Conservation (phyloP, 495 filamentous ascomycete genomes). For the Daldinia bambusicola region DNA sequence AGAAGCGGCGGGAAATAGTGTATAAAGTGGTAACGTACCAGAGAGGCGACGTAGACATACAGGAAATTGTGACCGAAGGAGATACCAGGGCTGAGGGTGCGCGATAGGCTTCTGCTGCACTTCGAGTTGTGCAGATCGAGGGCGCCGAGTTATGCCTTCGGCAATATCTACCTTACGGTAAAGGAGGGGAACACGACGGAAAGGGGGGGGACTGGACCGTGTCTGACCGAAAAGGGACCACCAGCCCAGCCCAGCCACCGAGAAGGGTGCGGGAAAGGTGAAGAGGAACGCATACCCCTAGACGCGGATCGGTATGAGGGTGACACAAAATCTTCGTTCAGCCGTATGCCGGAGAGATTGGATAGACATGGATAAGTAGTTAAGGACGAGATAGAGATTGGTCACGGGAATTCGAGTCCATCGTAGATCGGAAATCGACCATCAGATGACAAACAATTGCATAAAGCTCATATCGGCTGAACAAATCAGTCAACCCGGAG, state of each 20-base stretch:
- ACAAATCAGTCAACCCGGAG: constrained; percentile 47
- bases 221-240: constrained; percentile 41
- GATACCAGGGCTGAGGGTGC: constrained; percentile 40
- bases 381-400: constrained; percentile 17
- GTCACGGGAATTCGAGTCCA: constrained; percentile 39
- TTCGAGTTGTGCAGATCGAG: constrained; percentile 39
- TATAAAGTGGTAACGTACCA: constrained; percentile 41
- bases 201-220: constrained; percentile 43
- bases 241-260: constrained; percentile 41
- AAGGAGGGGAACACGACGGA: constrained; percentile 34
- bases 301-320: constrained; percentile 43
- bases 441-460: constrained; percentile 48
- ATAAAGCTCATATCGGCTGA: constrained; percentile 48
- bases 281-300: constrained; percentile 27
- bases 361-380: constrained; percentile 30
- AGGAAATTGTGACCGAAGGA: constrained; percentile 41
- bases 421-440: constrained; percentile 43
- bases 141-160: constrained; percentile 36
- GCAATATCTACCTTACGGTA: constrained; percentile 35
- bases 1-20: constrained; percentile 45
- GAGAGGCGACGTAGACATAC: constrained; percentile 38
- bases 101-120: constrained; percentile 25
- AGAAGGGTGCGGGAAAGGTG: constrained; percentile 41
- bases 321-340: constrained; percentile 43
- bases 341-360: constrained; percentile 36